Evolutionary conservation across 2,329 filamentous ascomycete genomes (phyloP).

Genomic region (Exutisphaerella laricina): DNA sequence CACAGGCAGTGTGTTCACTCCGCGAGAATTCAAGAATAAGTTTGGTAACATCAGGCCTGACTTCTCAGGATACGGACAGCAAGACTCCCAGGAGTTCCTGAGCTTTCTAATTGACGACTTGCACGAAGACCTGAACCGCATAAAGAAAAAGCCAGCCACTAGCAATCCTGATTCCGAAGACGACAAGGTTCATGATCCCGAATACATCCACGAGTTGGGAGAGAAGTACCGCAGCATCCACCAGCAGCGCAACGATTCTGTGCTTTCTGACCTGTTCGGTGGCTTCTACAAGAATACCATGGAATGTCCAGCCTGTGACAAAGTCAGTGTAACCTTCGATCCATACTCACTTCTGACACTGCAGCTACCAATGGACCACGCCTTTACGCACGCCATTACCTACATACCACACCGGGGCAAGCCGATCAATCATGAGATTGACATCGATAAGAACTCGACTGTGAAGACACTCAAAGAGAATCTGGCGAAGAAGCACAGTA

Average conservation of each 20-base stretch:
- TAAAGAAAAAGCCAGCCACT: constrained; percentile 93
- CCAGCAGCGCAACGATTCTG: constrained; percentile 84
- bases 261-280: constrained; percentile 91
- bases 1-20: constrained; percentile 63
- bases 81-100: constrained; percentile 95
- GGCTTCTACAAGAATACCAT: constrained; percentile 98
- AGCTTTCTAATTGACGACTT: constrained; percentile 91
- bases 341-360: constrained; percentile 93
- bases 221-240: constrained; percentile 89
- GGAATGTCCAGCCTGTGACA: constrained; percentile 82
- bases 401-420: constrained; percentile 70
- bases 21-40: constrained; percentile 73
- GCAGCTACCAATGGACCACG: constrained; percentile 78
- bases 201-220: constrained; percentile 77
- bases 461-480: constrained; percentile 63
- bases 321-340: constrained; percentile 98
- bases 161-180: constrained; percentile 98
- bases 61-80: constrained; percentile 92
- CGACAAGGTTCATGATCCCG: constrained; percentile 79
- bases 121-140: constrained; percentile 89
- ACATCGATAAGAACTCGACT: constrained; percentile 70
- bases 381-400: constrained; percentile 68
- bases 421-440: constrained; percentile 68
- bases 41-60: constrained; percentile 76
- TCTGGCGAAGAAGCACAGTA: constrained; percentile 50